Base-by-base conservation (phyloP, 768 basidiomycete species). In the Fomitopsis pulvina region DNA sequence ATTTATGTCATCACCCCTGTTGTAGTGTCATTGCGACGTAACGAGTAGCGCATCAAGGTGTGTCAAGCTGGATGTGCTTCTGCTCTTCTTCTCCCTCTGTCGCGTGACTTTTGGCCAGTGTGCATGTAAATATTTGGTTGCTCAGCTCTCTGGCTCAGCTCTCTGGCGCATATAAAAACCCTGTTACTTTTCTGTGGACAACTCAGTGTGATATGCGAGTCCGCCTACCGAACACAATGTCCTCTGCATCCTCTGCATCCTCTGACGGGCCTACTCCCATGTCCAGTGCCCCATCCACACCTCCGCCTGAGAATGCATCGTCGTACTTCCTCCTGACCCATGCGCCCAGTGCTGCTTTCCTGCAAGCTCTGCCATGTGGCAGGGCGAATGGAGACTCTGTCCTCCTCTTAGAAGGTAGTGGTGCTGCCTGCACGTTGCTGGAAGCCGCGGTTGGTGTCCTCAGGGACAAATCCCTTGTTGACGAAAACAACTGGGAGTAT, bases 381-480 rank as follows among this genome's bases (percentile, higher is more conserved):
- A 49, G 47, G 48, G 54, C 50, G 14, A 58, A 43, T 45, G 38
- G 30, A 16, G 61, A 62, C 48, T 57, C 57, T 21, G 52, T 56
- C 14, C 52, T 62, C 34, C 38, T 57, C 34, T 57, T 53, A 48
- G 49, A 28, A 21, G 61, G 61, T 9, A 9, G 4, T 5, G 61
- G 61, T 6, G 0, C 37, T n/a, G 45, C 52, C 3, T 32, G 47
- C 20, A 34, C 25, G 10, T 45, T 60, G 11, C 55, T 62, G 22
- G 39, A 39, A 2, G 47, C 47, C 14, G 61, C 61, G 1, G 52
- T 49, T 1, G 52, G 54, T 14, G 29, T 56, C 10, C 48, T 62
- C 27, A 48, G 48, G 28, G 58, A 59, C 41, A 50, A 50, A 45
- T 40, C 40, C n/a, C 16, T 51, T 21, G 18, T 53, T 16, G 47